phyloP scores from a whole-genome alignment of 768 basidiomycete genomes.

The Gymnopilus dilepis region DNA sequence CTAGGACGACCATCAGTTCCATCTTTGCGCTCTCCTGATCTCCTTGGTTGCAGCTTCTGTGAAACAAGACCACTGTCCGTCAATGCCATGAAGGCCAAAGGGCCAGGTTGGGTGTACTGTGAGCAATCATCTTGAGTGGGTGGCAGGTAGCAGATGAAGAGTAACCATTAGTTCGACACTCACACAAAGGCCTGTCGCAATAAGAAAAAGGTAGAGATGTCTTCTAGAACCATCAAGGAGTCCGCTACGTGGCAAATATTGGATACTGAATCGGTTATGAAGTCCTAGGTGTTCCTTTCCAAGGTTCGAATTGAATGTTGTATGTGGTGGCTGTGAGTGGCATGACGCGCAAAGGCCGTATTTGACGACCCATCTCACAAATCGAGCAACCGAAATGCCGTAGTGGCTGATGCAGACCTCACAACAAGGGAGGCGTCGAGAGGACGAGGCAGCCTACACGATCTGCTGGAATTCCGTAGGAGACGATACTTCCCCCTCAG shows the following conservation, averaged over 20 bases:
- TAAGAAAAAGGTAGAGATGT: conserved; percentile 60
- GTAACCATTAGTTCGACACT: no score
- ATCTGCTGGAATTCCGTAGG: conserved; percentile 70
- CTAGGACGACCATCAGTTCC: conserved; percentile 59
- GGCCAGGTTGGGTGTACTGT: conserved; percentile 70
- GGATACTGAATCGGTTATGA: conserved; percentile 72
- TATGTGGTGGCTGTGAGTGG: conserved; percentile 62
- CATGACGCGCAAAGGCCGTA: conserved; percentile 50
- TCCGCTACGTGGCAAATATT: conserved; percentile 64
- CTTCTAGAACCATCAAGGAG: conserved; percentile 59
- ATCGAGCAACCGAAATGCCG: conserved; percentile 67
- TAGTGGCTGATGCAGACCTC: conserved; percentile 68
- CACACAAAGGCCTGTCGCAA: conserved; percentile 59
- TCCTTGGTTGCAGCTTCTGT: conserved; percentile 54
- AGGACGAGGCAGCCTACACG: conserved; percentile 67
- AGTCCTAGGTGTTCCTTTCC: conserved; percentile 65
- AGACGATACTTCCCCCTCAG: conserved; percentile 73
- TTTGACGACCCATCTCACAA: conserved; percentile 65
- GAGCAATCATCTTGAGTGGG: no score
- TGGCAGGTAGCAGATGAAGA: no score
- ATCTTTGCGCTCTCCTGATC: conserved; percentile 46
- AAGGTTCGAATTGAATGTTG: conserved; percentile 60
- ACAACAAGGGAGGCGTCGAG: conserved; percentile 65
- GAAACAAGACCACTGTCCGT: conserved; percentile 63
- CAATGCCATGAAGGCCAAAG: conserved; percentile 66